These are phyloP conservation scores for Sarcodon sp. DNA, from an alignment of 768 basidiomycete species.

Conservation along the genomic window DNA sequence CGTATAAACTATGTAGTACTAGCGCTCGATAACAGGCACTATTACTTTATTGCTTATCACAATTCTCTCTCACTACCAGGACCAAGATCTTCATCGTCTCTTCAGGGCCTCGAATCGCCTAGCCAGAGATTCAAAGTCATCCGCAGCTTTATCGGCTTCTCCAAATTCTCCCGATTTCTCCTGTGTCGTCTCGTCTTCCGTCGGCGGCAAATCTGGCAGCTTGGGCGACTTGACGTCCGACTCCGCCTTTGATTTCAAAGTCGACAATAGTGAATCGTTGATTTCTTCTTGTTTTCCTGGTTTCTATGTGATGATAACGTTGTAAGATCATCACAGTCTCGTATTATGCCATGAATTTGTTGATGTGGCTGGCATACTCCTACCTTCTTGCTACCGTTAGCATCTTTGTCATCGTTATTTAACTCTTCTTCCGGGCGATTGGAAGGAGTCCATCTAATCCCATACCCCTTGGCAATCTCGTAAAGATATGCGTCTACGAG, in stretches of 20 bases:
- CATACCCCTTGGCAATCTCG: slow-evolving; percentile 86
- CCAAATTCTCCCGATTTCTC: slow-evolving; percentile 11
- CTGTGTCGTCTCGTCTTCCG: slow-evolving; percentile 27
- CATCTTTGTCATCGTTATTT: slow-evolving; percentile 13
- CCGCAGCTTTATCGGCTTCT: slow-evolving; percentile 28
- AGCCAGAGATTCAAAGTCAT: slow-evolving; percentile 66
- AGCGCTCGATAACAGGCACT: slow-evolving; percentile 1
- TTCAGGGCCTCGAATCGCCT: slow-evolving; percentile 82
- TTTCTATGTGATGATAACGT: background rate
- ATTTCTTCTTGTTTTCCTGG: slow-evolving; percentile 5
- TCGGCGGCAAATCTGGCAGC: slow-evolving; percentile 38
- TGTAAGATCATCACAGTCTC: background rate
- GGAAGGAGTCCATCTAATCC: slow-evolving; percentile 50
- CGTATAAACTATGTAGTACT: background rate
- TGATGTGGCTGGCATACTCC: slow-evolving; percentile 6
- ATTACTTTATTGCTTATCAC: background rate
- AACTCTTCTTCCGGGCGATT: slow-evolving; percentile 12
- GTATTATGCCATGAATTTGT: too few relatives aligned
- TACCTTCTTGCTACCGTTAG: slow-evolving; percentile 27
- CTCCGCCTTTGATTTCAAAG: slow-evolving; percentile 10
- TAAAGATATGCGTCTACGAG: slow-evolving; percentile 81
- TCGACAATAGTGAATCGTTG: background rate
- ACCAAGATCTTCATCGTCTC: slow-evolving; percentile 37
- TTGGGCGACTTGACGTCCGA: slow-evolving; percentile 22
- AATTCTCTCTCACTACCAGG: background rate